Conservation (phyloP, 2,329 filamentous ascomycete species). For the Parastagonospora avenae region DNA sequence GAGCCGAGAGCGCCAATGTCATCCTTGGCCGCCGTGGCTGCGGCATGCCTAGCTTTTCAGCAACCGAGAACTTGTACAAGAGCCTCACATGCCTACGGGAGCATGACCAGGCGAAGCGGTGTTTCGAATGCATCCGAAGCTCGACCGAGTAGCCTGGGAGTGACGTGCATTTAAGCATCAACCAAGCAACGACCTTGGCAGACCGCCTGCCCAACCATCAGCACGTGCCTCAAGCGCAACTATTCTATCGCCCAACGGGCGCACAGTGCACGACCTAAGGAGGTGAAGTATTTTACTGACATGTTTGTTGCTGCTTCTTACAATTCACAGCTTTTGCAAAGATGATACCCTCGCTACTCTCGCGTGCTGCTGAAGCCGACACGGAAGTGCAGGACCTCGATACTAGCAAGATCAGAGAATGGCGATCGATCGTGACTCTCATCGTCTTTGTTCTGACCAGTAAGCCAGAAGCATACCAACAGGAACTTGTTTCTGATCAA, state of each 20-base stretch:
- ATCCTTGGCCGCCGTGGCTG: not conserved
- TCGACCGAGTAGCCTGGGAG: not conserved
- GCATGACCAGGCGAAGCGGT: not conserved
- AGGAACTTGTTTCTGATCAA: not conserved
- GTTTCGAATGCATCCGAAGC: not conserved
- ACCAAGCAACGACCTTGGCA: too few relatives aligned
- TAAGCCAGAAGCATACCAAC: constrained; percentile 51
- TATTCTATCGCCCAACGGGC: too few relatives aligned
- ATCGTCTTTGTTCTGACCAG: constrained; percentile 72
- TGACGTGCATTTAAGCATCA: too few relatives aligned
- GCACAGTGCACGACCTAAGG: too few relatives aligned
- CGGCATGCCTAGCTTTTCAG: not conserved
- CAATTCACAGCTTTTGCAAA: not conserved
- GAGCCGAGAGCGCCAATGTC: constrained; percentile 1
- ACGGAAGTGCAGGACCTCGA: constrained; percentile 42
- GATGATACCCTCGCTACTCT: not conserved
- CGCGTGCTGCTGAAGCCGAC: constrained; percentile 6
- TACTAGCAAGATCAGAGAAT: constrained; percentile 63
- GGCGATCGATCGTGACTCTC: constrained; percentile 73
- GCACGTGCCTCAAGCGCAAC: too few relatives aligned
- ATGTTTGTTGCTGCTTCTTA: not conserved
- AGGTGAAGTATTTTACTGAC: not conserved
- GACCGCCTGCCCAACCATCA: too few relatives aligned
- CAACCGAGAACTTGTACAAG: constrained; percentile 9
- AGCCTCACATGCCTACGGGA: constrained; percentile 13